Evolutionary conservation across 2,329 filamentous ascomycete species (phyloP), one percentile per base, ranked within the genome.

Genomic region (Fusarium redolens): DNA sequence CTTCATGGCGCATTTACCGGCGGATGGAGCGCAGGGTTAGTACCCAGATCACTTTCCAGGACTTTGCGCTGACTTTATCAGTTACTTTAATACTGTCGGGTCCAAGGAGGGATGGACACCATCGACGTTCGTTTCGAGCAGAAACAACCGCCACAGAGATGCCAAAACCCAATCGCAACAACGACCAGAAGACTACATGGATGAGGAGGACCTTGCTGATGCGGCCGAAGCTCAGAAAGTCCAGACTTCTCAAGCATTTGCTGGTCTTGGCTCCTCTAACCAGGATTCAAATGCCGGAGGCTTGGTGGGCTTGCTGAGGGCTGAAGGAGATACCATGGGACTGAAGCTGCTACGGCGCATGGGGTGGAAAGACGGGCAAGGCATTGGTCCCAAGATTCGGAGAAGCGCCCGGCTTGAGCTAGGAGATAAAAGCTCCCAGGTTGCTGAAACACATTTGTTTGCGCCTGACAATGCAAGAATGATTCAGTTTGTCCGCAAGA

Each of bases 81-180:
- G 94, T 75, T 98, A 98, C 83, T 98, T 96, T 85, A 99, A 99
- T 81, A 97, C 95, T 9, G 96, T 98, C 75, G 96, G 96, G 59
- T 98, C 96, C 63, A 98, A 98, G 82, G 96, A 99, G 86, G 96
- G 96, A 85, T 99, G 96, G 96, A 92, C 94, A 1, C 96, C 96
- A 4, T 91, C 94, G 28, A 92, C 93, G 0, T 99, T 98, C 81
- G 92, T 97, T 14, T 98, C 96, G 11, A 98, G 95, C 57, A 92
- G 96, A 30, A 85, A 89, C 43, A 94, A 93, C 77, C 92, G 95
- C 62, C 90, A 88, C 72, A 93, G 93, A 79, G 89, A 93, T 84
- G 86, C 85, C 38, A 22, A 73, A 2, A 56, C 85, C n/a, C 86
- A 89, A 70, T 75, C 83, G 4, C 91, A 93, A 79, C 91, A 93